Conservation (phyloP, 768 basidiomycete species). For the Xanthoconium stramineum region DNA sequence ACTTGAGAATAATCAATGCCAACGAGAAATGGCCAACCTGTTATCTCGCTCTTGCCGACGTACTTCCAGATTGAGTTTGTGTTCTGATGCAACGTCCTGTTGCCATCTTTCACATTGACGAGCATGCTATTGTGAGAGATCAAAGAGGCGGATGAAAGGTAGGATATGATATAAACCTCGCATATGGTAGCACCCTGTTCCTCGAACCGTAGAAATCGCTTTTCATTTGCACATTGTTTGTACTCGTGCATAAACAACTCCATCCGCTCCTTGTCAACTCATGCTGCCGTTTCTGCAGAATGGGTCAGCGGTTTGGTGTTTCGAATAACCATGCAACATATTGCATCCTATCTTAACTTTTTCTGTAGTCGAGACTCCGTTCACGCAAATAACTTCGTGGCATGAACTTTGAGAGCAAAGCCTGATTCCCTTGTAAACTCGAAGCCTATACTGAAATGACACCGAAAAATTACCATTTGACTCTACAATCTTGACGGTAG, state of each 20-base stretch:
- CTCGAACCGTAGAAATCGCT: not conserved
- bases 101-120: not conserved
- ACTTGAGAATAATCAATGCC: not conserved
- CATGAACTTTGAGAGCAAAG: not conserved
- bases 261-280: slow-evolving; percentile 7
- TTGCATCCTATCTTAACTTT: not conserved
- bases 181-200: not conserved
- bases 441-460: too few relatives aligned
- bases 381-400: not conserved
- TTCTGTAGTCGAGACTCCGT: not conserved
- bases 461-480: not conserved
- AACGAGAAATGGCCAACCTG: not conserved
- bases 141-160: not conserved
- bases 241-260: not conserved
- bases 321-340: not conserved
- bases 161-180: not conserved
- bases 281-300: not conserved
- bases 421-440: not conserved
- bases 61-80: not conserved
- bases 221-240: not conserved
- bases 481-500: slow-evolving; percentile 8
- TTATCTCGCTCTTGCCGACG: not conserved
- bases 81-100: not conserved
- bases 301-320: not conserved
- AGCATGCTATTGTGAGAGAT: slow-evolving; percentile 2